phyloP scores from a whole-genome alignment of 2,329 filamentous ascomycete species.

The Calonectria crousiana region DNA sequence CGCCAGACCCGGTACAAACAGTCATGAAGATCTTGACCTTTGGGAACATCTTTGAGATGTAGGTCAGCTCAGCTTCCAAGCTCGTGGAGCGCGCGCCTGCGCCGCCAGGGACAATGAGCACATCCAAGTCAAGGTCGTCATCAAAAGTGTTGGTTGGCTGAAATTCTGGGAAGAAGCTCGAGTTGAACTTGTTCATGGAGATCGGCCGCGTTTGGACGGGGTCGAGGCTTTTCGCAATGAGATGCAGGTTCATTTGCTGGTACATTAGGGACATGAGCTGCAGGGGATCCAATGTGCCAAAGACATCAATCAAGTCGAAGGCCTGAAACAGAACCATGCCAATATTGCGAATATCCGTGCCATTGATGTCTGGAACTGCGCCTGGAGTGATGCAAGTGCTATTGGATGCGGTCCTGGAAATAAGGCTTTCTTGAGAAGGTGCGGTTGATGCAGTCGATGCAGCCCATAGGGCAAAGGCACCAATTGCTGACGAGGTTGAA shows the following conservation, averaged over 20 bases:
- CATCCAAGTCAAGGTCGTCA: conserved; percentile 62
- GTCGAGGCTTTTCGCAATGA: conserved; percentile 56
- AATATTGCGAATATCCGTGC: conserved; percentile 46
- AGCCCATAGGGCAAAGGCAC: conserved; percentile 24
- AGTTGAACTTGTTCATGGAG: conserved; percentile 48
- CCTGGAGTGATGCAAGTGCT: conserved; percentile 38
- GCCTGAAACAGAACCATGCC: conserved; percentile 59
- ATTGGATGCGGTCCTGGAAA: conserved; percentile 8
- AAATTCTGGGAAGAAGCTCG: conserved; percentile 51
- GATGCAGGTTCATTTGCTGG: conserved; percentile 53
- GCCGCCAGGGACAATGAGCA: conserved; percentile 76
- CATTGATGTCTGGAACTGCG: conserved; percentile 35
- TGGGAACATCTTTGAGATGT: conserved; percentile 54
- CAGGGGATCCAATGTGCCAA: conserved; percentile 60
- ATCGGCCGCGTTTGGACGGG: conserved; percentile 53
- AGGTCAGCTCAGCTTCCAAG: conserved; percentile 54
- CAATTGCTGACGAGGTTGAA: conserved; percentile 26
- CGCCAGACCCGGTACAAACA: conserved; percentile 73
- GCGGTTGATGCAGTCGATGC: conserved; percentile 22
- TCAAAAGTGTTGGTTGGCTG: conserved; percentile 65
- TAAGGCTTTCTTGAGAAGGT: background rate
- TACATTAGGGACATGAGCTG: conserved; percentile 52
- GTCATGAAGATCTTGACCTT: conserved; percentile 69
- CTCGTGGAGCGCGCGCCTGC: conserved; percentile 57
- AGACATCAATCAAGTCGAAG: conserved; percentile 60